Conservation (phyloP, 768 basidiomycete genomes). For the Leccinum variicolor region DNA sequence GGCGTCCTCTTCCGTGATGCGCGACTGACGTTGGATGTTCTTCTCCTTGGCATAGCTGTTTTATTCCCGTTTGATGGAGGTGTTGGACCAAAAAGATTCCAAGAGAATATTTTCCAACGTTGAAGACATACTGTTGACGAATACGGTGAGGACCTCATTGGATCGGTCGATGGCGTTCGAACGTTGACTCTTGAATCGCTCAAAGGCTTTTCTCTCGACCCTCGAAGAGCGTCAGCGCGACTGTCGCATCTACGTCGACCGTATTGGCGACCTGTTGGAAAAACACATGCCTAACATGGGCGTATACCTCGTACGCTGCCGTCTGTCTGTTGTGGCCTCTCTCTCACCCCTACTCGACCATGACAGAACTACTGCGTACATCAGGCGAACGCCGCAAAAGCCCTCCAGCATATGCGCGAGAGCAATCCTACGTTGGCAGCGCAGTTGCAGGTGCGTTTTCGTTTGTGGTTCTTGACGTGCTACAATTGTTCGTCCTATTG, state of each 20-base stretch:
- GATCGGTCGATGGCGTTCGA: not conserved
- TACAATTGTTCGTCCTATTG: not conserved
- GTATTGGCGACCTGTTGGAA: constrained; percentile 80
- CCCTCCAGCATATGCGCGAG: constrained; percentile 70
- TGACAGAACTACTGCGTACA: constrained; percentile 45
- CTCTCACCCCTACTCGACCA: not conserved
- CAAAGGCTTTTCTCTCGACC: constrained; percentile 76
- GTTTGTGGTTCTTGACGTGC: constrained; percentile 1
- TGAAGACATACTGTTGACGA: constrained; percentile 86
- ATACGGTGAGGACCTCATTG: constrained; percentile 57
- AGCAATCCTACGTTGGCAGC: constrained; percentile 60
- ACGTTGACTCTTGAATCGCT: not conserved
- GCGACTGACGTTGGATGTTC: not conserved
- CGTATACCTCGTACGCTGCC: constrained; percentile 65
- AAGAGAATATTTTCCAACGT: constrained; percentile 89
- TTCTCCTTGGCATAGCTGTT: constrained; percentile 54
- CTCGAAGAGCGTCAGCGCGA: constrained; percentile 91
- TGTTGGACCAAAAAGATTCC: constrained; percentile 73
- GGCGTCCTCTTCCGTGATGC: not conserved
- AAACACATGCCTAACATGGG: constrained; percentile 73
- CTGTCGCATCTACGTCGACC: constrained; percentile 87
- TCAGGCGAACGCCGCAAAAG: constrained; percentile 72
- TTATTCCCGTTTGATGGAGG: constrained; percentile 71
- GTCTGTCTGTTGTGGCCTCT: not conserved
- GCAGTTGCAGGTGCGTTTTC: constrained; percentile 58